Base-by-base conservation (phyloP, 305 asterid species). In the Monarda citriodora region DNA sequence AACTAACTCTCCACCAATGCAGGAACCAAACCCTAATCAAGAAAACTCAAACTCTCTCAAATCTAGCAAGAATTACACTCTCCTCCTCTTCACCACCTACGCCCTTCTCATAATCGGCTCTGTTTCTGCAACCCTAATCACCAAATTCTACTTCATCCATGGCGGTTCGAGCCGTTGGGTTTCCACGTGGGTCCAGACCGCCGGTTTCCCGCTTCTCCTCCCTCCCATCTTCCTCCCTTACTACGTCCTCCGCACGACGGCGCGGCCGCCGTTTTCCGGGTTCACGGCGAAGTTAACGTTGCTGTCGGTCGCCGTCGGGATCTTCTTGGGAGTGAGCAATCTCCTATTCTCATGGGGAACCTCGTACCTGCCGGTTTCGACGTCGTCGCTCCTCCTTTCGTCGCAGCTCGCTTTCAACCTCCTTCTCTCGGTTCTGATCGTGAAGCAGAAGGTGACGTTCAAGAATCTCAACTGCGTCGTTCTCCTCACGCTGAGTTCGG, bases 171-270 rank as follows among this genome's bases (percentile, higher is more conserved):
- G 83, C 76, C 41, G 76, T 29, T 87, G 96, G 96, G 77, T 84
- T 7, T 76, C 88, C 7, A 87, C 96, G 4, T 82, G 79, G 86
- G 74, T 84, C 11, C 92, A 87, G 37, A 70, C 82, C 18, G 86
- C 89, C 1, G 96, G 96, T 7, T 87, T 87, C 18, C 96, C 96
- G 3, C 55, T 87, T 13, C 86, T 87, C 29, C n/a, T 79, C 9
- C 38, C 66, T 0, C 89, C 88, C 0, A 15, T 74, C 0, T 65
- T 23, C 13, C 70, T 82, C 70, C 90, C 88, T 1, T 69, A 54
- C 46, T 67, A 32, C 29, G 12, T 65, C 36, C 37, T 76, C 64
- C 64, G 60, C 21, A 49, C 37, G 37, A 75, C 83, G 4, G 4
- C 31, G 5, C 68, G 92, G 23, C 44, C 25, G 2, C 92, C 88